Conservation (phyloP, 352 stramenopile genomes). For the Pythium periplocum region DNA sequence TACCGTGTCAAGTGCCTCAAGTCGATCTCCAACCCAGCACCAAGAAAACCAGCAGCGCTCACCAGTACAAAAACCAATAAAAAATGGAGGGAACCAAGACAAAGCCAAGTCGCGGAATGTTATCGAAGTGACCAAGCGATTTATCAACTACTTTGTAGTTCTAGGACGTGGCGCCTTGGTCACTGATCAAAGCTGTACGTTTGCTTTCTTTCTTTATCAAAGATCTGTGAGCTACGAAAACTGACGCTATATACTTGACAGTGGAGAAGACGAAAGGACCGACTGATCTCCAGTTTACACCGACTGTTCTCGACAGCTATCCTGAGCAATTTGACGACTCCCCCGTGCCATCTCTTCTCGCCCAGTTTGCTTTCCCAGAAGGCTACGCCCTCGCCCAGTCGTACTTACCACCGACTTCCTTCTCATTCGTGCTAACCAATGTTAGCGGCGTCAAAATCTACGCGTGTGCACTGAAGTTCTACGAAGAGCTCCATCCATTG, state of each 20-base stretch:
- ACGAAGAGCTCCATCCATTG: constrained; percentile 73
- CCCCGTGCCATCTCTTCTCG: constrained; percentile 55
- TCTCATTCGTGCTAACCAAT: constrained; percentile 84
- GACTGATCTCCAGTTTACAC: constrained; percentile 65
- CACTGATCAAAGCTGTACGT: constrained; percentile 62
- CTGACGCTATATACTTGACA: constrained; percentile 11
- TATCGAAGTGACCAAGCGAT: constrained; percentile 73
- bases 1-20: constrained; percentile 1
- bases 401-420: constrained; percentile 59
- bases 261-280: constrained; percentile 71
- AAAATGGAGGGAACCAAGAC: constrained; percentile 22
- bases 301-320: constrained; percentile 57
- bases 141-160: constrained; percentile 83
- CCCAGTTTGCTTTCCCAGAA: constrained; percentile 78
- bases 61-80: constrained; percentile 17
- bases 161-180: constrained; percentile 54
- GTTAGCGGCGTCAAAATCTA: constrained; percentile 79
- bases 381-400: constrained; percentile 55
- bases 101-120: constrained; percentile 40
- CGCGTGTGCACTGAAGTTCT: constrained; percentile 72
- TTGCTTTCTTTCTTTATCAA: neutral
- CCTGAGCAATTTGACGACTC: constrained; percentile 54
- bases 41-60: constrained; percentile 41
- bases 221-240: neutral
- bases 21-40: neutral